phyloP scores from a whole-genome alignment of 805 yeast genomes.

The Lipomyces yamanashiensis region DNA sequence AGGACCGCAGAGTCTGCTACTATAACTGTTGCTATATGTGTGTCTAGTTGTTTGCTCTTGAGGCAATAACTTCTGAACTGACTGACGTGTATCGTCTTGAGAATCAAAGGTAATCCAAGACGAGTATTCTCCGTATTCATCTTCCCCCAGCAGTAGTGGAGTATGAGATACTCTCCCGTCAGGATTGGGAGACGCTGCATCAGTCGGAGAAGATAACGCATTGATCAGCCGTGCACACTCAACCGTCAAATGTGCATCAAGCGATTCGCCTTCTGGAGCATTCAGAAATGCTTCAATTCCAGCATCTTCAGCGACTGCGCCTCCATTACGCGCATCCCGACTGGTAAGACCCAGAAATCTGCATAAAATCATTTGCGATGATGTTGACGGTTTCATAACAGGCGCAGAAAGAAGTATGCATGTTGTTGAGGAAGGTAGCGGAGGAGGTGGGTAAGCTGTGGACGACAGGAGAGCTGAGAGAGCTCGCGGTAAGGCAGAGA shows the following conservation, averaged over 20 bases:
- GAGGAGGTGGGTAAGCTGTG: constrained; percentile 26
- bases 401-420: constrained; percentile 10
- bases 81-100: not conserved
- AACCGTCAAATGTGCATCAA: constrained; percentile 11
- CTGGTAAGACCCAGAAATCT: constrained; percentile 20
- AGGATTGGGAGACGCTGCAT: not conserved
- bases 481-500: constrained; percentile 24
- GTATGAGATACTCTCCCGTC: not conserved
- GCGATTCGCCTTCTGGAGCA: not conserved
- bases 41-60: not conserved
- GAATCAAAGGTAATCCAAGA: not conserved
- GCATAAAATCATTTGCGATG: constrained; percentile 9
- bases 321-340: constrained; percentile 4
- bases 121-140: not conserved
- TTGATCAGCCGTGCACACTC: constrained; percentile 18
- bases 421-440: constrained; percentile 4
- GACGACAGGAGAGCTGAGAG: constrained; percentile 30
- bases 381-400: not conserved
- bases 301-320: not conserved
- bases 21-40: too few species aligned
- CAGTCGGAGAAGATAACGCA: not conserved
- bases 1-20: not conserved
- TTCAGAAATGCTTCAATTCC: constrained; percentile 12
- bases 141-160: not conserved
- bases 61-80: not conserved